Conservation (phyloP, 441 rosid genomes). For the Euphorbia celastroides region DNA sequence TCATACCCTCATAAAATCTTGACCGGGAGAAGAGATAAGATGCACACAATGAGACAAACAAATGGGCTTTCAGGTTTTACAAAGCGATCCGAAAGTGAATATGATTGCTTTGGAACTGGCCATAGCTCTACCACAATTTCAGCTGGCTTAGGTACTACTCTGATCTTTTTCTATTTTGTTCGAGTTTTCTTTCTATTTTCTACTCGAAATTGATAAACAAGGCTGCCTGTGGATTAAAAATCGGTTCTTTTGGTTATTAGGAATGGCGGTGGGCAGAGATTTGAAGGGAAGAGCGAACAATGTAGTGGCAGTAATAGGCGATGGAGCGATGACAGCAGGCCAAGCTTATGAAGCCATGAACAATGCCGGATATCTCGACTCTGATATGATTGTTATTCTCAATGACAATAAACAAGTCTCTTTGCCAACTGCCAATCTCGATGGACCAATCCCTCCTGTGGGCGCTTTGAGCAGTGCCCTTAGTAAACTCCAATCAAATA, state of each 20-base stretch:
- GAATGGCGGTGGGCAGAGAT: slow-evolving; percentile 53
- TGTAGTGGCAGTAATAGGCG: slow-evolving; percentile 49
- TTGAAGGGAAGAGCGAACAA: slow-evolving; percentile 34
- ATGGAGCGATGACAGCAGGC: slow-evolving; percentile 57
- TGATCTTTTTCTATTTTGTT: no score
- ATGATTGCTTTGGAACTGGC: slow-evolving; percentile 49
- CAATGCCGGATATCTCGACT: slow-evolving; percentile 45
- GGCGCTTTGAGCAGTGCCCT: slow-evolving; percentile 45
- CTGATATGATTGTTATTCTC: slow-evolving; percentile 40
- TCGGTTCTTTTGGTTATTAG: not conserved
- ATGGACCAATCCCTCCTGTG: slow-evolving; percentile 48
- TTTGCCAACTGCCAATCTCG: slow-evolving; percentile 50
- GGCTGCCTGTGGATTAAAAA: no score
- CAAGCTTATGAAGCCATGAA: slow-evolving; percentile 53
- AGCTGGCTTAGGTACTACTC: slow-evolving; percentile 26
- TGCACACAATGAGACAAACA: slow-evolving; percentile 40
- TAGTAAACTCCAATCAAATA: slow-evolving; percentile 25
- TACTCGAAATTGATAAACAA: no score
- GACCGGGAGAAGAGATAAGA: slow-evolving; percentile 39
- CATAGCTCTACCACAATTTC: slow-evolving; percentile 57
- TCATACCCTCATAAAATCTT: slow-evolving; percentile 47
- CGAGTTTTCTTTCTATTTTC: no score
- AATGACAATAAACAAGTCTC: slow-evolving; percentile 50
- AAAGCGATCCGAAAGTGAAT: slow-evolving; percentile 39
- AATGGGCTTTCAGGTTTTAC: slow-evolving; percentile 44